Evolutionary conservation across 805 yeast species (phyloP).

Genomic region (Wickerhamomyces strasburgensis): DNA sequence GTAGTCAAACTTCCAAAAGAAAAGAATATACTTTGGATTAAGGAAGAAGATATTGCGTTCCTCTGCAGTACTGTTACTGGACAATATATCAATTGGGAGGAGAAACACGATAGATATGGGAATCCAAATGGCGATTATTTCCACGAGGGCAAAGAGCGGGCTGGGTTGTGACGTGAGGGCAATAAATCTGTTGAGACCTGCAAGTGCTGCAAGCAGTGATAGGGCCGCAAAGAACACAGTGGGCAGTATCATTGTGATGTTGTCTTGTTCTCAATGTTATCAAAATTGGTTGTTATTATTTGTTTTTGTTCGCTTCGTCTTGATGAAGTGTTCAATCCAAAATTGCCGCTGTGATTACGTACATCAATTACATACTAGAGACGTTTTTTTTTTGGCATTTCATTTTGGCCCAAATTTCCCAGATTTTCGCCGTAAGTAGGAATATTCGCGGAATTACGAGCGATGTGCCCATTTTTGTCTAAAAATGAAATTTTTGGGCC

Average conservation of each 20-base stretch:
- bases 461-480: too few species aligned
- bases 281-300: too few species aligned
- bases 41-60: slow-evolving; percentile 37
- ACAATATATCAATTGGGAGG: slow-evolving; percentile 69
- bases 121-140: slow-evolving; percentile 56
- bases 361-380: too few species aligned
- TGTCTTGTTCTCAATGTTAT: background rate
- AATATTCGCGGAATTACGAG: too few species aligned
- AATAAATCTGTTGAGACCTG: slow-evolving; percentile 19
- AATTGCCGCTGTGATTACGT: too few species aligned
- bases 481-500: too few species aligned
- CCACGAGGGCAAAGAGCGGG: slow-evolving; percentile 16
- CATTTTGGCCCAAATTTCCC: too few species aligned
- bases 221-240: slow-evolving; percentile 15
- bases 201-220: slow-evolving; percentile 18
- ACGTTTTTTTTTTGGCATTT: too few species aligned
- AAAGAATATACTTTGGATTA: slow-evolving; percentile 42
- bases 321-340: background rate
- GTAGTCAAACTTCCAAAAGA: slow-evolving; percentile 68
- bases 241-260: slow-evolving; percentile 17
- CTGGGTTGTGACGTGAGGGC: slow-evolving; percentile 19
- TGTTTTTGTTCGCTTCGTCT: background rate
- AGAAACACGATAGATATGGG: slow-evolving; percentile 72
- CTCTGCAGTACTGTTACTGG: slow-evolving; percentile 34
- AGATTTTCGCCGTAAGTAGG: too few species aligned